Conservation (phyloP, 805 yeast species). For the Ogataea glucozyma region DNA sequence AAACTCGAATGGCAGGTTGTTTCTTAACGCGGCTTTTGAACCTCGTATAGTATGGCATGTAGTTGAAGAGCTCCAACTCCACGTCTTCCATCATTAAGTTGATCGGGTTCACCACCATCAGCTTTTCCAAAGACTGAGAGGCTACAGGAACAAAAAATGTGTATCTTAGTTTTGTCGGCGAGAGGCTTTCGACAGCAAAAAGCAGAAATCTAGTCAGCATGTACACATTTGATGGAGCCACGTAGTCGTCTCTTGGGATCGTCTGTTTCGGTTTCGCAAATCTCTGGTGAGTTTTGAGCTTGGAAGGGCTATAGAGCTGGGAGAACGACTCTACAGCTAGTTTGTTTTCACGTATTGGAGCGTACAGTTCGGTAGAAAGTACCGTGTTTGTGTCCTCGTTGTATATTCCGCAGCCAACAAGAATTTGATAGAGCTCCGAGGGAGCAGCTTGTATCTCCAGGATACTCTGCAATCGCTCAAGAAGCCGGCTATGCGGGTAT, state of each 20-base stretch:
- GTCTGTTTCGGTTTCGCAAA: constrained; percentile 8
- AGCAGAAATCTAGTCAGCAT: constrained; percentile 22
- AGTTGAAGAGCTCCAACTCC: constrained; percentile 2
- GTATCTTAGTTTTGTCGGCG: constrained; percentile 19
- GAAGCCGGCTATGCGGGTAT: constrained; percentile 34
- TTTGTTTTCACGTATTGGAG: background rate
- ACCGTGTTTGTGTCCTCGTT: constrained; percentile 24
- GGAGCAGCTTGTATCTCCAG: constrained; percentile 18
- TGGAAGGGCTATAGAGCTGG: constrained; percentile 3
- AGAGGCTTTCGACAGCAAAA: constrained; percentile 24
- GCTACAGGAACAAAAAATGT: constrained; percentile 32
- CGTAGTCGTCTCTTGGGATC: background rate
- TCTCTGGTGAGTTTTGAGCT: background rate
- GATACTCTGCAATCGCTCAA: constrained; percentile 16
- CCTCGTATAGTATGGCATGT: constrained; percentile 13
- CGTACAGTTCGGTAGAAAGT: constrained; percentile 30
- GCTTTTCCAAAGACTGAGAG: constrained; percentile 13
- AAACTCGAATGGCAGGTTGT: constrained; percentile 14
- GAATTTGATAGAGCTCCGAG: constrained; percentile 16
- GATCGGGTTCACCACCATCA: constrained; percentile 21
- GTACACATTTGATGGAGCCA: constrained; percentile 14
- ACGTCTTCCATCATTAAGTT: constrained; percentile 3
- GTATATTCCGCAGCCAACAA: constrained; percentile 22
- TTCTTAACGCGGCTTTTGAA: constrained; percentile 9
- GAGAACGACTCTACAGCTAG: constrained; percentile 3